phyloP scores from a whole-genome alignment of 139 green algal genomes.

The Micractinium conductrix region DNA sequence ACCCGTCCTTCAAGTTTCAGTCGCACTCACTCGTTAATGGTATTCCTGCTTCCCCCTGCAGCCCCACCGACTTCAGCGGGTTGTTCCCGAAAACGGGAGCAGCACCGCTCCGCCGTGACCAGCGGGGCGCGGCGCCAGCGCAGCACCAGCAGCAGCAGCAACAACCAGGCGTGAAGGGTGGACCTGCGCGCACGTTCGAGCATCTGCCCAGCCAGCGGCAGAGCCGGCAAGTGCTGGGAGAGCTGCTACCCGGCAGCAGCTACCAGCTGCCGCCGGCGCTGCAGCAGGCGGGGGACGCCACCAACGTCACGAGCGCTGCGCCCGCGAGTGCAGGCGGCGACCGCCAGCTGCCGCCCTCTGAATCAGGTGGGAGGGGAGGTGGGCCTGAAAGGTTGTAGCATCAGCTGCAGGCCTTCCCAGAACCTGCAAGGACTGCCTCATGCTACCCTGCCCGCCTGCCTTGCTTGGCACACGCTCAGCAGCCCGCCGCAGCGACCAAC shows the following conservation, averaged over 20 bases:
- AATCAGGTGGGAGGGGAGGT: neutral
- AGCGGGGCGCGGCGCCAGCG: neutral
- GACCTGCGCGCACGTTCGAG: slow-evolving; percentile 24
- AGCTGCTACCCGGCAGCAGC: neutral
- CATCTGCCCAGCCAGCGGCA: neutral
- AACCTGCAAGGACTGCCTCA: neutral
- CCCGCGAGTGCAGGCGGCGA: neutral
- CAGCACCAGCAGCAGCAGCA: neutral
- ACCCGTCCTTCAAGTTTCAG: neutral
- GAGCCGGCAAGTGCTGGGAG: neutral
- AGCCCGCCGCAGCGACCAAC: neutral
- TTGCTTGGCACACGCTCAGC: too few species aligned
- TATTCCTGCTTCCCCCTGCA: neutral
- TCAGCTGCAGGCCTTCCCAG: neutral
- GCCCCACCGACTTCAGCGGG: slow-evolving; percentile 32
- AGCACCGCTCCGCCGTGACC: neutral
- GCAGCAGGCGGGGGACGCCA: neutral
- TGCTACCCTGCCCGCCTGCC: neutral
- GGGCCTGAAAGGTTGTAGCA: neutral
- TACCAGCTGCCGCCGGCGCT: neutral
- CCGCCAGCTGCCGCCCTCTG: slow-evolving; percentile 19
- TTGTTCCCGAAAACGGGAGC: slow-evolving; percentile 18
- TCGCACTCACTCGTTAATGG: neutral
- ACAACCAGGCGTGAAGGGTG: too few species aligned
- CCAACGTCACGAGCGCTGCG: neutral